Base-by-base conservation (phyloP, 2,329 filamentous ascomycete genomes). In the Clathrospora elynae region DNA sequence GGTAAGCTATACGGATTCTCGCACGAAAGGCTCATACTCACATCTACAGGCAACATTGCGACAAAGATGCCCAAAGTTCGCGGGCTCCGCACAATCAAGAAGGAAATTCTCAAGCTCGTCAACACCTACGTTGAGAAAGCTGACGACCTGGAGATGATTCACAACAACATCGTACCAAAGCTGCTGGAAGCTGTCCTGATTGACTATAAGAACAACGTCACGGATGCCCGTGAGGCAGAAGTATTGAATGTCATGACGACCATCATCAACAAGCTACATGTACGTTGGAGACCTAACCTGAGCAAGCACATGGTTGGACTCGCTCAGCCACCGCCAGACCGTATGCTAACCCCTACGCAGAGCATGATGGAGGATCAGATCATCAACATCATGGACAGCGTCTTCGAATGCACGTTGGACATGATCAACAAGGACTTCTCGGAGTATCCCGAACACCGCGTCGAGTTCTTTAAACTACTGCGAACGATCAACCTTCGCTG, bases 381-480 rank as follows among this genome's bases (percentile, higher is more conserved):
- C 29, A 90, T 93, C 7, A 86, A 86, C 34, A 97, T 99, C 65
- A 96, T 99, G 88, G 91, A 97, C 71, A 95, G 92, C 57, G 90
- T 99, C 17, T 99, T 99, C 63, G 92, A 97, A 72, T 97, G 92
- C 77, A 99, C 93, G 3, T 78, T 99, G 42, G 90, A 96, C 64
- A 99, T 99, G 93, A 99, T 99, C 76, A 99, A 97, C 82, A 99
- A 99, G 76, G 93, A 99, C 73, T 99, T 99, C 73, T 96, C 95
- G 32, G 93, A 99, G 68, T 99, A 95, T 71, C 93, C 93, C 0
- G 93, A 99, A 71, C 93, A 99, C 69, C 87, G 95, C 44, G 93
- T 99, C n/a, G 92, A 97, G 71, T 99, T 99, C 73, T 99, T 99
- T 81, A 96, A 96, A 73, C 82, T 99, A 16, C 80, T 99, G 24